These are phyloP conservation scores for Perkinsus olseni DNA, from an alignment of 169 alveolate genomes.

Conservation along the genomic window DNA sequence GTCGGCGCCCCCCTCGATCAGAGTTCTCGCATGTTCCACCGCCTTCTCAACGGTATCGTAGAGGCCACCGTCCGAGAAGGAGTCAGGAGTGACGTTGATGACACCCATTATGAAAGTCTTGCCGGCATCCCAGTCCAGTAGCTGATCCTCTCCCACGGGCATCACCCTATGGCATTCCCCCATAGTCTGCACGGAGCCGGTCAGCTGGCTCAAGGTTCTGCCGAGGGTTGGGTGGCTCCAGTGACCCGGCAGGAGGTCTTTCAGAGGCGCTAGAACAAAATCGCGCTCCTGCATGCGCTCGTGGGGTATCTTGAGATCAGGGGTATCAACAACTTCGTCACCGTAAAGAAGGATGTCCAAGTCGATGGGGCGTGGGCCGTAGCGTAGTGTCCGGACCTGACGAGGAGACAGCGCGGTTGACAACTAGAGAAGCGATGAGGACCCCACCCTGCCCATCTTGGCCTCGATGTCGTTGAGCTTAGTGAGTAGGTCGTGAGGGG, in stretches of 20 bases:
- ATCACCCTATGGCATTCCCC: slow-evolving; percentile 1
- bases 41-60: slow-evolving; percentile 17
- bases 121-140: not conserved
- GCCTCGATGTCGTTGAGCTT: slow-evolving; percentile 17
- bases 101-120: slow-evolving; percentile 23
- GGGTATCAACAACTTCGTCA: not conserved
- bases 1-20: slow-evolving; percentile 18
- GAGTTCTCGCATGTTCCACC: not conserved
- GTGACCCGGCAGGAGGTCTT: slow-evolving; percentile 23
- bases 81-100: slow-evolving; percentile 36
- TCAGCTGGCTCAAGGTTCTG: not conserved
- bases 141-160: slow-evolving; percentile 12
- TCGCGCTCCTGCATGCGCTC: slow-evolving; percentile 24
- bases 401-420: not conserved
- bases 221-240: slow-evolving; percentile 23
- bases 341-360: slow-evolving; percentile 25
- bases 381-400: not conserved
- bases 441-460: not conserved
- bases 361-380: slow-evolving; percentile 23
- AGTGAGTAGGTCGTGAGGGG: slow-evolving; percentile 1
- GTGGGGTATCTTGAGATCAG: slow-evolving; percentile 26
- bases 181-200: not conserved
- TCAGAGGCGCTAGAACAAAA: slow-evolving; percentile 32
- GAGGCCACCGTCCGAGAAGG: slow-evolving; percentile 24
- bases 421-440: not conserved